phyloP scores from a whole-genome alignment of 106 monocot genomes.

The Gastrodia elata region DNA sequence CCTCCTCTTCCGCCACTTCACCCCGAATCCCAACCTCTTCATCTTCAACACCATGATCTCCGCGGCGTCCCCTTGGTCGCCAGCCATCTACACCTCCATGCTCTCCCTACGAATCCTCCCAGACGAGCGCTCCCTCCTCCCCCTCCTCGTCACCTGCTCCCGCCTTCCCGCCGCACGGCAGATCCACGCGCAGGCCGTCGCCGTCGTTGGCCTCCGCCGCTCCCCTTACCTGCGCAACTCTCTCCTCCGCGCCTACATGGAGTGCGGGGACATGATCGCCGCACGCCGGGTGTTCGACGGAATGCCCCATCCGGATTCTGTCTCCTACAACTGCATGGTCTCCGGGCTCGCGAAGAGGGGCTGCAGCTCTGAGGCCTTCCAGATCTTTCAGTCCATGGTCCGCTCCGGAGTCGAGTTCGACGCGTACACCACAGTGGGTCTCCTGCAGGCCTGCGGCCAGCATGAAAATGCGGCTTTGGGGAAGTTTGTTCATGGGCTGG shows the following conservation, averaged over 20 bases:
- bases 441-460: constrained; percentile 42
- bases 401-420: constrained; percentile 30
- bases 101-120: constrained; percentile 26
- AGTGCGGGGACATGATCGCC: constrained; percentile 13
- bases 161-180: constrained; percentile 11
- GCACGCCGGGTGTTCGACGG: constrained; percentile 28
- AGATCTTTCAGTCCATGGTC: constrained; percentile 27
- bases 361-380: constrained; percentile 19
- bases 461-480: constrained; percentile 21
- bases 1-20: constrained; percentile 51
- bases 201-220: constrained; percentile 23
- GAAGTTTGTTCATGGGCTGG: constrained; percentile 40
- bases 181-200: constrained; percentile 40
- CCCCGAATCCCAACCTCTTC: constrained; percentile 49
- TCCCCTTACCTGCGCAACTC: constrained; percentile 45
- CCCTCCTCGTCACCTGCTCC: constrained; percentile 29
- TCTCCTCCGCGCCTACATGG: constrained; percentile 44
- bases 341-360: constrained; percentile 32
- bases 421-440: constrained; percentile 32
- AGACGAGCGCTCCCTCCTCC: constrained; percentile 39
- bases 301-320: constrained; percentile 26
- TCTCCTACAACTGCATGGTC: constrained; percentile 55
- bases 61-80: constrained; percentile 26
- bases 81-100: constrained; percentile 33
- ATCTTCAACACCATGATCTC: constrained; percentile 61